Base-by-base conservation (phyloP, 805 yeast species). In the Phaffomyces opuntiae region DNA sequence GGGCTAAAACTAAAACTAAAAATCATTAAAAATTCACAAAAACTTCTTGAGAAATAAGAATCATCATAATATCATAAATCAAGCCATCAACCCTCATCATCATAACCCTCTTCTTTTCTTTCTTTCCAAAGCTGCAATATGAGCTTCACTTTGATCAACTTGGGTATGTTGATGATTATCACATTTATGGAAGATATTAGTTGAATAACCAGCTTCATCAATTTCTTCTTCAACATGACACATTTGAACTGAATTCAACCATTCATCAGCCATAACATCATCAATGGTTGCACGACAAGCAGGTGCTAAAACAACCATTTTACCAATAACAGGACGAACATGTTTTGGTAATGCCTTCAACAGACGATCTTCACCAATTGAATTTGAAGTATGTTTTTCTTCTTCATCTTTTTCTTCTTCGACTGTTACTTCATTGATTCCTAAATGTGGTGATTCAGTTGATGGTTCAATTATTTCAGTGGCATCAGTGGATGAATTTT, bases 81-180 rank as follows among this genome's bases (percentile, higher is more conserved):
- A 12, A n/a, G 12, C 9, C 9, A 16, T 11, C 8, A 12, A 19
- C 11, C 9, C 4, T 9, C 19, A 9, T 9, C 37, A 24, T n/a
- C 9, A 31, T 11, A 39, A 14, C 9, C 40, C 35, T 19, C 39
- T 26, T 27, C 34, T 77, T 68, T 87, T 90, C 61, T 81, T 86
- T 71, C 81, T 86, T 61, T 90, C 97, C 53, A 90, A 74, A 48
- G 90, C 83, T 11, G 97, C 96, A 67, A 90, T 90, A 63, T 90
- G 98, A 0, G 98, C 98, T 55, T 87, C 95, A 49, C 87, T 81
- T 62, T 87, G 96, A 54, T 89, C 96, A 42, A 90, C 97, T 53
- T 78, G 78, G 2, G 96, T 87, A 62, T 90, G 98, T 32, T 73
- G 73, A 61, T 90, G 98, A 56, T 80, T 81, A 8, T 69, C 64